Conservation (phyloP, 257 asterid genomes). For the Henckelia pumila region DNA sequence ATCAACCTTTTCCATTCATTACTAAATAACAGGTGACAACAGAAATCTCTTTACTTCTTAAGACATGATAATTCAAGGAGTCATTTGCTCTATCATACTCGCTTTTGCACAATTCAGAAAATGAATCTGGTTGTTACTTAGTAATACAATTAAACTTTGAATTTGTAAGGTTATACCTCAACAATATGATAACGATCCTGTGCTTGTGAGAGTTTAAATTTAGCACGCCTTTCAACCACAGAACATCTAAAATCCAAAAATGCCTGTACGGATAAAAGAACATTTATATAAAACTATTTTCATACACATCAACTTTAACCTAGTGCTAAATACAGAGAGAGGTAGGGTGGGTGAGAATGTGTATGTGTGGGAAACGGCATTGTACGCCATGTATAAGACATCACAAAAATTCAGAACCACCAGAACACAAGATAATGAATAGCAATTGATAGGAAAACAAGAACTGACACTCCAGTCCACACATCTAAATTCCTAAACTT, state of each 20-base stretch:
- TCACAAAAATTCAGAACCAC: not conserved
- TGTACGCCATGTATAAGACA: not conserved
- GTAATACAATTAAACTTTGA: slow-evolving; percentile 18
- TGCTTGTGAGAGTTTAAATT: slow-evolving; percentile 76
- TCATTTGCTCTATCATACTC: not conserved
- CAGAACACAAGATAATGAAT: not conserved
- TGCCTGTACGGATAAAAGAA: slow-evolving; percentile 52
- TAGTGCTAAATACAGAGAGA: not conserved
- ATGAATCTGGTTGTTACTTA: not conserved
- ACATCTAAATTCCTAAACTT: not conserved
- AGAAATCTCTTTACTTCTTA: slow-evolving; percentile 8
- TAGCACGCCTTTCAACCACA: slow-evolving; percentile 90
- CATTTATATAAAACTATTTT: slow-evolving; percentile 10
- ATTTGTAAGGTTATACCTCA: slow-evolving; percentile 53
- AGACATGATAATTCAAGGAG: slow-evolving; percentile 13
- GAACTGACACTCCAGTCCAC: not conserved
- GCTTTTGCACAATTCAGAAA: slow-evolving; percentile 6
- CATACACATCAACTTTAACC: not conserved
- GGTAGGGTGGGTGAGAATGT: no score
- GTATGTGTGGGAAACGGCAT: not conserved
- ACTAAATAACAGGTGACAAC: slow-evolving; percentile 12
- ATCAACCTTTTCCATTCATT: not conserved
- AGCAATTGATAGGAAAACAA: not conserved
- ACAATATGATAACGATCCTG: slow-evolving; percentile 87
- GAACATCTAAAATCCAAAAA: slow-evolving; percentile 92